Conservation (phyloP, 495 filamentous ascomycete genomes). For the Elaphomyces granulatus region DNA sequence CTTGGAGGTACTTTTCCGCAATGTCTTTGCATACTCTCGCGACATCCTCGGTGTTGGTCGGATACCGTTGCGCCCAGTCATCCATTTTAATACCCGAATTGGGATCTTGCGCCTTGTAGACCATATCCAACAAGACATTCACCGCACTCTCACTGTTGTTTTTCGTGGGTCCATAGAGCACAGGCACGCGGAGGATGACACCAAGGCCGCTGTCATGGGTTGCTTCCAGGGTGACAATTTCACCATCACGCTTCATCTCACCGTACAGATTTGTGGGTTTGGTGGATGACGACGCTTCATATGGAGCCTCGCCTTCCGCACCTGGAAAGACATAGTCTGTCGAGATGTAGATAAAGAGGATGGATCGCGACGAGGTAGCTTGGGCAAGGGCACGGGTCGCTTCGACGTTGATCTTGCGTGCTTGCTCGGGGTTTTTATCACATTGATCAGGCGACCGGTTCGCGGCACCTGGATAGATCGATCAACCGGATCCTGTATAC, state of each 20-base stretch:
- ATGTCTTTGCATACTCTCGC: conserved; percentile 63
- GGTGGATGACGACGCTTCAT: conserved; percentile 47
- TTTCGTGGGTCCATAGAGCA: conserved; percentile 61
- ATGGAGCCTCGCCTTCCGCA: conserved; percentile 69
- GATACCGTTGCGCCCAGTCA: conserved; percentile 74
- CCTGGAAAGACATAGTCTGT: conserved; percentile 93
- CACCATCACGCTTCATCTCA: conserved; percentile 74
- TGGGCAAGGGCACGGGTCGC: conserved; percentile 53
- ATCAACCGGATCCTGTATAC: too few species aligned
- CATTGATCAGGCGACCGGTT: conserved; percentile 81
- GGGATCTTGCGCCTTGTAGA: conserved; percentile 51
- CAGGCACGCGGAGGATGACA: conserved; percentile 70
- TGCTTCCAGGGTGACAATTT: conserved; percentile 52
- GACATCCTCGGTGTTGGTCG: conserved; percentile 79
- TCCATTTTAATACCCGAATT: conserved; percentile 62
- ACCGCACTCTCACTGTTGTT: conserved; percentile 60
- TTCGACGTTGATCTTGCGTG: conserved; percentile 59
- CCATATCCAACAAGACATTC: conserved; percentile 60
- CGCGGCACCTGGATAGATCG: conserved; percentile 51
- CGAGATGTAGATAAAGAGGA: conserved; percentile 79
- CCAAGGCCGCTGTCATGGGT: conserved; percentile 40
- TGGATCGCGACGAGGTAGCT: conserved; percentile 43
- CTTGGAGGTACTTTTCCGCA: conserved; percentile 48
- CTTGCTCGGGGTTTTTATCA: conserved; percentile 61
- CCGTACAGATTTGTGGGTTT: conserved; percentile 78